Evolutionary conservation across 352 stramenopile species (phyloP).

Genomic region (Globisporangium takayamanum): DNA sequence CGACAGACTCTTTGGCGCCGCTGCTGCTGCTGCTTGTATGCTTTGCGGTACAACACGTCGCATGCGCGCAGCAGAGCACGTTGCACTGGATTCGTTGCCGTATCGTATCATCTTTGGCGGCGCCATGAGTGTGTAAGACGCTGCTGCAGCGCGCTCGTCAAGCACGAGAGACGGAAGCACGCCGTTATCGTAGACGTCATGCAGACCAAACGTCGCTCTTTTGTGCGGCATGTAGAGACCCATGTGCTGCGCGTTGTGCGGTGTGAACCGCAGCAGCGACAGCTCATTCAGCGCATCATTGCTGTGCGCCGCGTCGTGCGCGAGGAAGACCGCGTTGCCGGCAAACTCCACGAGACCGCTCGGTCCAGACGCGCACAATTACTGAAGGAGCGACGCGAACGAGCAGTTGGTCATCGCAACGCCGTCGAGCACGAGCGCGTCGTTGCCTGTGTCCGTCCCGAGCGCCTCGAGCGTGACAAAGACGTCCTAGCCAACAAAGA

Average conservation of each 20-base stretch:
- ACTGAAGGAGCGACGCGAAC: constrained; percentile 32
- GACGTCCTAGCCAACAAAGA: constrained; percentile 44
- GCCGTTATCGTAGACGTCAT: background rate
- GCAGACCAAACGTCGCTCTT: background rate
- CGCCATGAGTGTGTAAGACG: no score
- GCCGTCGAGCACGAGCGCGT: constrained; percentile 14
- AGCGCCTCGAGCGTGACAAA: constrained; percentile 27
- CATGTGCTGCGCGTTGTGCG: background rate
- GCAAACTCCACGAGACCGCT: constrained; percentile 37
- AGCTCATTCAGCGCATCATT: no score
- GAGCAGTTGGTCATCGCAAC: constrained; percentile 23
- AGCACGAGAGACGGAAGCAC: no score
- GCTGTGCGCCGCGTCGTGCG: background rate
- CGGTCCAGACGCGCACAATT: constrained; percentile 41
- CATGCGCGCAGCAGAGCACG: no score
- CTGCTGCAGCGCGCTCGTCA: no score
- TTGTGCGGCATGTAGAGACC: no score
- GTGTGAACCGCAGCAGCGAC: background rate
- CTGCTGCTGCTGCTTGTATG: no score
- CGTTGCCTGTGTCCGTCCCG: constrained; percentile 32
- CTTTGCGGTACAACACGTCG: no score
- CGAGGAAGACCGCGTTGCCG: constrained; percentile 20
- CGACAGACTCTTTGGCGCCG: no score
- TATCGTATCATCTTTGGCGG: no score
- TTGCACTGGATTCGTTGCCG: no score